Evolutionary conservation across 306 rosid species (phyloP).

Genomic region (Quercus gilva): DNA sequence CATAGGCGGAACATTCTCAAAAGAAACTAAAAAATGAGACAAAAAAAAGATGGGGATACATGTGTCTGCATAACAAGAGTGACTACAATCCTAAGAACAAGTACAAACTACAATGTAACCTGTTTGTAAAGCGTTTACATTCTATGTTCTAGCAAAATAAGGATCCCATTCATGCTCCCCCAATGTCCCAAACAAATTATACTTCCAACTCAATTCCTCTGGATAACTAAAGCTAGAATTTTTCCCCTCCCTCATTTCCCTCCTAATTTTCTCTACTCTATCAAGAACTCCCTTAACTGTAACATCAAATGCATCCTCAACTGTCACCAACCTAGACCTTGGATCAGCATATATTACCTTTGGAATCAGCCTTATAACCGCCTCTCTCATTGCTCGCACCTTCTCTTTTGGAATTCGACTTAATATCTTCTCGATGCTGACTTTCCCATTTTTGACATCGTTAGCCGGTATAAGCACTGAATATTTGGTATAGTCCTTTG

Average conservation of each 20-base stretch:
- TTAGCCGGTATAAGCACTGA: conserved; percentile 30
- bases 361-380: conserved; percentile 40
- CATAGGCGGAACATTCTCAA: no score
- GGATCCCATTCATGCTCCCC: conserved; percentile 38
- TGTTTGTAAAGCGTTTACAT: background rate
- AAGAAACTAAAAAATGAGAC: no score
- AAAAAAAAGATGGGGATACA: background rate
- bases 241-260: conserved; percentile 27
- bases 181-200: conserved; percentile 24
- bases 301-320: conserved; percentile 49
- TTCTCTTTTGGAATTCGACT: conserved; percentile 19
- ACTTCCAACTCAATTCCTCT: conserved; percentile 35
- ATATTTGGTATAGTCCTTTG: conserved; percentile 28
- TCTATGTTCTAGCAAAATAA: background rate
- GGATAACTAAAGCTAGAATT: conserved; percentile 23
- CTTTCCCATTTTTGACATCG: conserved; percentile 17
- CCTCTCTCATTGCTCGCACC: conserved; percentile 33
- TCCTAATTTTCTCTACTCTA: conserved; percentile 30
- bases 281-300: conserved; percentile 38
- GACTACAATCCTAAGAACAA: background rate
- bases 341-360: conserved; percentile 36
- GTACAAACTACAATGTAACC: no score
- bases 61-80: background rate
- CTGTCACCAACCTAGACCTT: conserved; percentile 19
- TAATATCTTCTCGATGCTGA: conserved; percentile 29